phyloP scores from a whole-genome alignment of 345 rosid species.

The Ceriops decandra region DNA sequence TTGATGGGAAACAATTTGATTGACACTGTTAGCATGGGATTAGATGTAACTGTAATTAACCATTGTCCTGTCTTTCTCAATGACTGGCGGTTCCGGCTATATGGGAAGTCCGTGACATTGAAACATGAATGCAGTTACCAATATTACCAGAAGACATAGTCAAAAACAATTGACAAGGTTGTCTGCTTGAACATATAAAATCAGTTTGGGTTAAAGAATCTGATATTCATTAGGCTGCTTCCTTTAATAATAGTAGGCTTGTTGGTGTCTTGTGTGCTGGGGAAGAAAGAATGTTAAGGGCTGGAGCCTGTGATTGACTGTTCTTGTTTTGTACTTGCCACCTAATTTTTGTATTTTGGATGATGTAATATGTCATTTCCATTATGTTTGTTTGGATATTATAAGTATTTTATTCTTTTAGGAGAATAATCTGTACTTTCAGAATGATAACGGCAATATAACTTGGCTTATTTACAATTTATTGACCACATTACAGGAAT shows the following conservation, averaged over 20 bases:
- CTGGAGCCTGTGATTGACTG: too few species aligned
- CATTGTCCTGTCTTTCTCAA: neutral
- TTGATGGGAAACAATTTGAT: too few species aligned
- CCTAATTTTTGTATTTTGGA: neutral
- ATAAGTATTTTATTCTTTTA: neutral
- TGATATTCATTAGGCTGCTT: neutral
- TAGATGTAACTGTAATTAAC: neutral
- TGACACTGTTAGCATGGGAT: neutral
- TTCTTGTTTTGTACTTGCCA: too few species aligned
- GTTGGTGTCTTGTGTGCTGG: neutral
- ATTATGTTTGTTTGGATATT: neutral
- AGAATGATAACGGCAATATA: constrained; percentile 1
- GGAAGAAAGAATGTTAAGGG: neutral
- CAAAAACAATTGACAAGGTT: too few species aligned
- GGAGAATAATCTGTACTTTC: neutral
- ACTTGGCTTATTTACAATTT: neutral
- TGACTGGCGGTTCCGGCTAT: neutral
- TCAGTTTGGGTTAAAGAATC: too few species aligned
- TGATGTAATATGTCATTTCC: neutral
- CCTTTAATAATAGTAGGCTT: neutral
- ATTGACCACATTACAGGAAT: constrained; percentile 20
- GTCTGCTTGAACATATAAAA: too few species aligned
- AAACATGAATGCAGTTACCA: neutral
- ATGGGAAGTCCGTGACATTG: neutral
- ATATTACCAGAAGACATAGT: too few species aligned